Conservation (phyloP, 805 yeast species). For the Blastobotrys americana region DNA sequence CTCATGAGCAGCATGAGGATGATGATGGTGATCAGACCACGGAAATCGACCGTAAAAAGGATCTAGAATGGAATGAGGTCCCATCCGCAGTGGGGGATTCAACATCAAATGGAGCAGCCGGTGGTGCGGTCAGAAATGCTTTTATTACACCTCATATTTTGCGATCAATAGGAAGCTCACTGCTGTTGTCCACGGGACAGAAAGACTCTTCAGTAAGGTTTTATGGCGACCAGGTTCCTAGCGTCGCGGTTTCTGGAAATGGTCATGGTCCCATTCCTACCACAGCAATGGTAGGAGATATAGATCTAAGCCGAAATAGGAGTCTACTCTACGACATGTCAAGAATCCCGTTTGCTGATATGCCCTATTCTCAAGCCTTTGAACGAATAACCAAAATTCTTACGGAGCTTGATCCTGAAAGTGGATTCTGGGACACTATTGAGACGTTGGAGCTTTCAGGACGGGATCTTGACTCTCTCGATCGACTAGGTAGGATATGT, state of each 20-base stretch:
- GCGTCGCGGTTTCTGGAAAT: not conserved
- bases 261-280: too few relatives aligned
- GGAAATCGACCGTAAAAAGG: not conserved
- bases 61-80: not conserved
- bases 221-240: not conserved
- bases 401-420: slow-evolving; percentile 29
- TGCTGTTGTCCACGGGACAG: not conserved
- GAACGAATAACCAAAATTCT: slow-evolving; percentile 23
- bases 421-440: slow-evolving; percentile 36
- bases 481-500: slow-evolving; percentile 36
- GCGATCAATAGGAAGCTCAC: not conserved
- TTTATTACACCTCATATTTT: not conserved
- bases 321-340: not conserved
- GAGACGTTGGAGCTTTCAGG: slow-evolving; percentile 31
- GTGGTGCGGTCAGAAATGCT: not conserved
- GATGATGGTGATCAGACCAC: not conserved
- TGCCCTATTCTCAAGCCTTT: not conserved
- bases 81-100: not conserved
- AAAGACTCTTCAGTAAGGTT: not conserved
- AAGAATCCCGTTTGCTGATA: not conserved
- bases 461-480: slow-evolving; percentile 34
- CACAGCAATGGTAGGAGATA: too few relatives aligned
- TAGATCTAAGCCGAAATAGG: too few relatives aligned
- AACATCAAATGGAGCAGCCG: not conserved
- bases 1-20: not conserved